Percentiles rank a stretch among this genome's conserved stretches.
phyloP scores from a whole-genome alignment of 2,329 filamentous ascomycete species.

The Aureobasidium sp. region DNA sequence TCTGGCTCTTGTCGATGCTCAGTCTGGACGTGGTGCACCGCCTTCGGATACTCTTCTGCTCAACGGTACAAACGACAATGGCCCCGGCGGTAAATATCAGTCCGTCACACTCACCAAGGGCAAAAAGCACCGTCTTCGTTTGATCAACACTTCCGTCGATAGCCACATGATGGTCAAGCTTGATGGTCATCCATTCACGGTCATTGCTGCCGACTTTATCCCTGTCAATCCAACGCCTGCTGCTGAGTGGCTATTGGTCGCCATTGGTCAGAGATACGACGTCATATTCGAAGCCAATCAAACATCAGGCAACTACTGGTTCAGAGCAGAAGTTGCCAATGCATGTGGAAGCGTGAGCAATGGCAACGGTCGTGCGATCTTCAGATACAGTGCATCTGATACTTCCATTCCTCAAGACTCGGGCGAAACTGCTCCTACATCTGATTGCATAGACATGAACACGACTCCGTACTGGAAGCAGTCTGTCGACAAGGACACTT shows the following conservation, averaged over 20 bases:
- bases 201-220: conserved; percentile 33
- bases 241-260: conserved; percentile 31
- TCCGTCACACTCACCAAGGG: conserved; percentile 24
- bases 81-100: conserved; percentile 26
- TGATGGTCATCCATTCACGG: conserved; percentile 29
- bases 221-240: conserved; percentile 24
- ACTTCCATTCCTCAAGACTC: conserved; percentile 20
- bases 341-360: conserved; percentile 30
- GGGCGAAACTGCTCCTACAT: conserved; percentile 21
- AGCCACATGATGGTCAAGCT: conserved; percentile 36
- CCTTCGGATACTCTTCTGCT: conserved; percentile 38
- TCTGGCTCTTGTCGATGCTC: conserved; percentile 27
- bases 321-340: conserved; percentile 34
- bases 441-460: conserved; percentile 26
- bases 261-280: conserved; percentile 41
- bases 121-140: conserved; percentile 37
- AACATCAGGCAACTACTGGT: conserved; percentile 39
- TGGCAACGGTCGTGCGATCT: conserved; percentile 30
- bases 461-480: conserved; percentile 29
- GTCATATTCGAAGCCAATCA: conserved; percentile 42
- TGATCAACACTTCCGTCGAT: conserved; percentile 42
- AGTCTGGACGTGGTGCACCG: conserved; percentile 26
- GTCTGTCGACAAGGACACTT: conserved; percentile 30
- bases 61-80: conserved; percentile 36
- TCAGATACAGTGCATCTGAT: conserved; percentile 27